Conservation (phyloP, 371 early-diverging fungal genomes). For the Mortierella sp. region DNA sequence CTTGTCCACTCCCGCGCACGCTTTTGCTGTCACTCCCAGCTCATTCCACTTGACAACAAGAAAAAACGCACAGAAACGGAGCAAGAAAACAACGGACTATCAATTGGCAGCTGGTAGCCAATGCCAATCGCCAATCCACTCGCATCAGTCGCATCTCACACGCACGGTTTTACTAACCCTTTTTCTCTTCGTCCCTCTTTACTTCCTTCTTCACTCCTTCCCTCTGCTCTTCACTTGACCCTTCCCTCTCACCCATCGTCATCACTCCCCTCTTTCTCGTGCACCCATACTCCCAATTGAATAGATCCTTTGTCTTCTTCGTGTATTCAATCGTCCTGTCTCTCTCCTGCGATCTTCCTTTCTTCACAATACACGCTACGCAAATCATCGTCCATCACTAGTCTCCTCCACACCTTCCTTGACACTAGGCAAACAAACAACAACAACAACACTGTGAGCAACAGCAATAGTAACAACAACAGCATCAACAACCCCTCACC, state of each 20-base stretch:
- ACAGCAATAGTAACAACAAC: background rate
- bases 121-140: background rate
- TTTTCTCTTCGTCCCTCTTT: background rate
- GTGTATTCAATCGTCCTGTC: background rate
- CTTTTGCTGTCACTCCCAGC: background rate
- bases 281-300: background rate
- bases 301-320: slow-evolving; percentile 11
- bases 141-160: background rate
- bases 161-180: background rate
- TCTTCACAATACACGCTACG: background rate
- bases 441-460: background rate
- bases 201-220: background rate
- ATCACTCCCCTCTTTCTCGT: slow-evolving; percentile 5
- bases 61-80: background rate
- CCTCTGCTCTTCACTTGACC: background rate
- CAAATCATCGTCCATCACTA: background rate
- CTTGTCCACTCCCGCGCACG: background rate
- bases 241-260: background rate
- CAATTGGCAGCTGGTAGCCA: background rate
- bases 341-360: background rate
- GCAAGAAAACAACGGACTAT: background rate
- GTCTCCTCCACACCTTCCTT: slow-evolving; percentile 5
- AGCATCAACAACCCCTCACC: background rate
- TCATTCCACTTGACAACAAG: background rate
- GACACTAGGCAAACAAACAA: background rate